phyloP scores from a whole-genome alignment of 2,329 filamentous ascomycete genomes.

The Fonsecaea multimorphosa region DNA sequence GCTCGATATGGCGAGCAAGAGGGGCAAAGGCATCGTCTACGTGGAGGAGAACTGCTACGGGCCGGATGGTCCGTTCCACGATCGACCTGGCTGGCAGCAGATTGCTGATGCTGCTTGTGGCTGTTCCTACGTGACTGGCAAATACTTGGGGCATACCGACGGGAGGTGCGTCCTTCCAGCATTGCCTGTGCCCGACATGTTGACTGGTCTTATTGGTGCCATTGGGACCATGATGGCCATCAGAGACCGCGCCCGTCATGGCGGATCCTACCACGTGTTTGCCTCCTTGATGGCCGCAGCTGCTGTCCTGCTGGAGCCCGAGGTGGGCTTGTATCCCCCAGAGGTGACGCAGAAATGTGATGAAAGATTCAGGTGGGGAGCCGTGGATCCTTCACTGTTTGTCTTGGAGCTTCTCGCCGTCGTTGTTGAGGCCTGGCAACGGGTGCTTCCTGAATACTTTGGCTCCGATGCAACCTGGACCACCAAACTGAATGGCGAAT shows the following conservation, averaged over 20 bases:
- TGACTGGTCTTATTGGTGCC: constrained; percentile 73
- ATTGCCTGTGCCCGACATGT: constrained; percentile 65
- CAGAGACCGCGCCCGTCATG: constrained; percentile 59
- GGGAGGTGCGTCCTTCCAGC: constrained; percentile 48
- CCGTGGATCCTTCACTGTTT: constrained; percentile 36
- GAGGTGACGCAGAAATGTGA: constrained; percentile 36
- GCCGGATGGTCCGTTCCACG: constrained; percentile 45
- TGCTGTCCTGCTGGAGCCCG: constrained; percentile 42
- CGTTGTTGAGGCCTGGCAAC: constrained; percentile 41
- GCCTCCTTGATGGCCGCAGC: constrained; percentile 45
- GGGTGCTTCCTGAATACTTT: constrained; percentile 33
- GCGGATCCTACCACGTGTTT: constrained; percentile 36
- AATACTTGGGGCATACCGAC: constrained; percentile 43
- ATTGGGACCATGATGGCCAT: constrained; percentile 70
- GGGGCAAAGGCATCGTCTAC: constrained; percentile 55
- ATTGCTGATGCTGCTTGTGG: constrained; percentile 53
- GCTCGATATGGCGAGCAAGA: constrained; percentile 47
- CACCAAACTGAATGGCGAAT: constrained; percentile 22
- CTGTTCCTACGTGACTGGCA: constrained; percentile 46
- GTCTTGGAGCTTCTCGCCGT: constrained; percentile 40
- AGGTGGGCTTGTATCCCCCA: constrained; percentile 46
- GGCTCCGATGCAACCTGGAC: constrained; percentile 31
- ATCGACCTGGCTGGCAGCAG: constrained; percentile 58
- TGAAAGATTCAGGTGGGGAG: constrained; percentile 31
- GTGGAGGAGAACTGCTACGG: constrained; percentile 60